Evolutionary conservation across 2,329 filamentous ascomycete species (phyloP).

Genomic region (Hypoxylon sp.): DNA sequence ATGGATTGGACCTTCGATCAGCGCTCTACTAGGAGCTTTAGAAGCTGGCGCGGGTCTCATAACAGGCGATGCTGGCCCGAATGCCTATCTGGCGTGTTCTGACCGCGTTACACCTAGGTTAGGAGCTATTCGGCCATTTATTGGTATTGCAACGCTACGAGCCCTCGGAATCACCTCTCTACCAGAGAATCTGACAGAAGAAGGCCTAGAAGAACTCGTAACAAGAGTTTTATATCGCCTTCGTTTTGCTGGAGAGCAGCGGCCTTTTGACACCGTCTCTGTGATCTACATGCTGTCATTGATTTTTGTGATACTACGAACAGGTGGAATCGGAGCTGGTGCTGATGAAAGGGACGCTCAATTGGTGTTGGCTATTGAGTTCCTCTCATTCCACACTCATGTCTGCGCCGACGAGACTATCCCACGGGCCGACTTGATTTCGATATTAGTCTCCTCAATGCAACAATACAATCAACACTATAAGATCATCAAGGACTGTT

Average conservation of each 20-base stretch:
- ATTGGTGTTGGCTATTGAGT: constrained; percentile 88
- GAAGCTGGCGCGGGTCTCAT: constrained; percentile 85
- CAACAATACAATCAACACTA: constrained; percentile 93
- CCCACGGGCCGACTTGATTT: constrained; percentile 81
- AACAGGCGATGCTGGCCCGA: constrained; percentile 82
- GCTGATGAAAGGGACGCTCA: constrained; percentile 90
- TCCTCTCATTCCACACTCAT: constrained; percentile 89
- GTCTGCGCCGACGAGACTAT: constrained; percentile 81
- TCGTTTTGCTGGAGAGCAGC: constrained; percentile 90
- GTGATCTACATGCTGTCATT: constrained; percentile 90
- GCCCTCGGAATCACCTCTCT: constrained; percentile 82
- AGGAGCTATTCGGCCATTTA: constrained; percentile 82
- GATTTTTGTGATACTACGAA: constrained; percentile 81
- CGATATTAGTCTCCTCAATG: constrained; percentile 83
- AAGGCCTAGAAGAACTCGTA: constrained; percentile 86
- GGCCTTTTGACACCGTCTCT: constrained; percentile 91
- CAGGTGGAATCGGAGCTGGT: constrained; percentile 81
- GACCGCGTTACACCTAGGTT: constrained; percentile 81
- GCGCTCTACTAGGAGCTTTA: constrained; percentile 79
- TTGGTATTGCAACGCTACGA: constrained; percentile 89
- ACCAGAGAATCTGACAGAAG: constrained; percentile 79
- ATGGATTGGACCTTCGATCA: constrained; percentile 89
- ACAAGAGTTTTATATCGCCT: constrained; percentile 92
- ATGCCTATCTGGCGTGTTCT: constrained; percentile 84
- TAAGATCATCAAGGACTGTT: constrained; percentile 92